Conservation (phyloP, 2,329 filamentous ascomycete species). For the Trichoderma simmonsii region DNA sequence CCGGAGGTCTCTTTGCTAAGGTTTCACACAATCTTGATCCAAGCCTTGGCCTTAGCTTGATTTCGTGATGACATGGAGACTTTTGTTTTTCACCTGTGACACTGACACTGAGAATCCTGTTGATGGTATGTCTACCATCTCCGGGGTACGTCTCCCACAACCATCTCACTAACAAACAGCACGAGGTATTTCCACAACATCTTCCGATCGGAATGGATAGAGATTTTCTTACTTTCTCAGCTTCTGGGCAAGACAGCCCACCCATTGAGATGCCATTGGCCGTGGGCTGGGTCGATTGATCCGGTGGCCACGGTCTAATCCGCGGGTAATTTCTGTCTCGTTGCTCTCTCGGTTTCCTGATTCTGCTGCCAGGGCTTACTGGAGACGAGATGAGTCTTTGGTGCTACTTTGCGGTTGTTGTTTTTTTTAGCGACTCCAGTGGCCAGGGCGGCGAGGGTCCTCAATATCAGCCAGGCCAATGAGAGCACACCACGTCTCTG, state of each 20-base stretch:
- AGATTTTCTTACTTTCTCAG: neutral
- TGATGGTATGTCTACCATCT: neutral
- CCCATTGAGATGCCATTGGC: neutral
- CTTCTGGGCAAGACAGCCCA: neutral
- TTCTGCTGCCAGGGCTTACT: conserved; percentile 14
- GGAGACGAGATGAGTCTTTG: conserved; percentile 14
- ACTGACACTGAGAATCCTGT: neutral
- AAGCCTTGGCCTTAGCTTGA: neutral
- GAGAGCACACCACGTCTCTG: conserved; percentile 36
- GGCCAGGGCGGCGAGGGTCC: conserved; percentile 21
- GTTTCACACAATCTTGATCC: neutral
- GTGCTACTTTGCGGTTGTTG: conserved; percentile 12
- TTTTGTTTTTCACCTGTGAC: neutral
- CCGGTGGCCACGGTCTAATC: neutral
- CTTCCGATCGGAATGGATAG: neutral
- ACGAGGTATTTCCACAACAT: neutral
- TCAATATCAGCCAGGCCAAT: conserved; percentile 29
- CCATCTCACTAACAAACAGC: neutral
- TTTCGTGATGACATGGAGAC: neutral
- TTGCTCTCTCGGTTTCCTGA: conserved; percentile 5
- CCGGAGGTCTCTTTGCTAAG: neutral
- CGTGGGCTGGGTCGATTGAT: neutral
- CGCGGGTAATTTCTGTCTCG: neutral
- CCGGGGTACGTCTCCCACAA: neutral
- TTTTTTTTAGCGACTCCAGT: conserved; percentile 18